Percentiles rank a stretch among this genome's conserved stretches.
phyloP scores from a whole-genome alignment of 768 basidiomycete species.

The Leucocoprinus leucothites region DNA sequence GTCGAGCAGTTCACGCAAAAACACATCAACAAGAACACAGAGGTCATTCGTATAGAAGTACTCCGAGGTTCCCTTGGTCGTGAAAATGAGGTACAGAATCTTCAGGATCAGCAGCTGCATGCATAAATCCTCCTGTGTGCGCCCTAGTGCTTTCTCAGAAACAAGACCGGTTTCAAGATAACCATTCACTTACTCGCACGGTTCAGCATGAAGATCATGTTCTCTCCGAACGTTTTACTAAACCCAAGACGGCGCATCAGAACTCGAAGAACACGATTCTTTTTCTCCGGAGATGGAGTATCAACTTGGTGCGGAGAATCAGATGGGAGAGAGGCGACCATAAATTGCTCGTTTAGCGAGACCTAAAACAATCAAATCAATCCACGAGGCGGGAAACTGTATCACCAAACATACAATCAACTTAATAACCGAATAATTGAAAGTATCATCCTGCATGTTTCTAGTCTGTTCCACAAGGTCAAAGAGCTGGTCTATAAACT shows the following conservation, averaged over 20 bases:
- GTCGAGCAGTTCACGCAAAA: slow-evolving; percentile 90
- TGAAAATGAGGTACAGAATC: slow-evolving; percentile 91
- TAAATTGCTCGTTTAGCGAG: slow-evolving; percentile 96
- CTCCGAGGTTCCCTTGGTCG: slow-evolving; percentile 87
- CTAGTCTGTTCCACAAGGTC: slow-evolving; percentile 93
- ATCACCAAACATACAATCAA: slow-evolving; percentile 57
- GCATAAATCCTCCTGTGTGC: slow-evolving; percentile 86
- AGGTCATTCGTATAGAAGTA: slow-evolving; percentile 99
- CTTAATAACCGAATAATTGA: slow-evolving; percentile 96
- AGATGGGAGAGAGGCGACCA: slow-evolving; percentile 71
- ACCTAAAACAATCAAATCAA: slow-evolving; percentile 45
- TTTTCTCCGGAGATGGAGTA: slow-evolving; percentile 17
- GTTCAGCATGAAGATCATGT: slow-evolving; percentile 99
- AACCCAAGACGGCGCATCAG: slow-evolving; percentile 80
- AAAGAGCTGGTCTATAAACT: slow-evolving; percentile 86
- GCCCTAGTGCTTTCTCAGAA: slow-evolving; percentile 43
- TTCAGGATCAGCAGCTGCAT: slow-evolving; percentile 95
- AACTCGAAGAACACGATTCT: slow-evolving; percentile 79
- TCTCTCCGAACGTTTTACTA: slow-evolving; percentile 96
- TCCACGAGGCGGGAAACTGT: slow-evolving; percentile 23
- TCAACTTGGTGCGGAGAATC: slow-evolving; percentile 21
- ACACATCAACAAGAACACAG: slow-evolving; percentile 94
- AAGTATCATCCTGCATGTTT: slow-evolving; percentile 82
- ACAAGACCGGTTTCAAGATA: background rate
- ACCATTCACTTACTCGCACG: slow-evolving; percentile 72